phyloP scores from a whole-genome alignment of 1,284 basidiomycete genomes.

The Boletus sp. region DNA sequence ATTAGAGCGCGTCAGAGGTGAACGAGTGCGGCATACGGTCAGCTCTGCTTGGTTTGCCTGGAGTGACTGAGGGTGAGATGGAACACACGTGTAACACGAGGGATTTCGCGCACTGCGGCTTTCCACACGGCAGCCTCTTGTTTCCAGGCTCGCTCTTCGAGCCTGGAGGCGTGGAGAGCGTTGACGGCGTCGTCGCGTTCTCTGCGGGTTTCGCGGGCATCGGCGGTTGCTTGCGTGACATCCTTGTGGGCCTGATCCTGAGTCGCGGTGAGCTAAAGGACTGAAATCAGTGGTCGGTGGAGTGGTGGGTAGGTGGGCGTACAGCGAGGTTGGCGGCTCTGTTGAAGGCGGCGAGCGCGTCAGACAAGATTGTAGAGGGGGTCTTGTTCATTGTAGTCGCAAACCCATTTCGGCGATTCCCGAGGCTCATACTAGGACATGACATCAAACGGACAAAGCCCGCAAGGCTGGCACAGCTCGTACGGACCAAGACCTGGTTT shows the following conservation, averaged over 20 bases:
- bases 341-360: slow-evolving; percentile 33
- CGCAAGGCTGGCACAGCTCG: slow-evolving; percentile 10
- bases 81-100: not conserved
- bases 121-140: slow-evolving; percentile 47
- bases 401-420: slow-evolving; percentile 27
- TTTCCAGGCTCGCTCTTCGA: slow-evolving; percentile 49
- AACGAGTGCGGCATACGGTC: slow-evolving; percentile 39
- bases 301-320: slow-evolving; percentile 12
- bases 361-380: slow-evolving; percentile 30
- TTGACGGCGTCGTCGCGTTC: slow-evolving; percentile 56
- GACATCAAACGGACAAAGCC: slow-evolving; percentile 15
- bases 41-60: slow-evolving; percentile 56
- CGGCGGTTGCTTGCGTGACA: slow-evolving; percentile 42
- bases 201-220: slow-evolving; percentile 43
- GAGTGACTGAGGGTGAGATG: slow-evolving; percentile 9
- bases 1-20: slow-evolving; percentile 2
- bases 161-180: slow-evolving; percentile 40
- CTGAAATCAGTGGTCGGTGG: slow-evolving; percentile 4
- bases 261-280: slow-evolving; percentile 40
- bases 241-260: slow-evolving; percentile 45
- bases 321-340: slow-evolving; percentile 34
- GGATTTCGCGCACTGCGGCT: slow-evolving; percentile 45
- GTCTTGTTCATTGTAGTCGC: slow-evolving; percentile 28
- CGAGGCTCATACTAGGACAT: slow-evolving; percentile 13
- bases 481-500: slow-evolving; percentile 4